A percentile compares a stretch with the other conserved stretches of the same genome.
These are phyloP conservation scores for Komagataella mondaviorum DNA, from an alignment of 805 yeast species.

Conservation along the genomic window DNA sequence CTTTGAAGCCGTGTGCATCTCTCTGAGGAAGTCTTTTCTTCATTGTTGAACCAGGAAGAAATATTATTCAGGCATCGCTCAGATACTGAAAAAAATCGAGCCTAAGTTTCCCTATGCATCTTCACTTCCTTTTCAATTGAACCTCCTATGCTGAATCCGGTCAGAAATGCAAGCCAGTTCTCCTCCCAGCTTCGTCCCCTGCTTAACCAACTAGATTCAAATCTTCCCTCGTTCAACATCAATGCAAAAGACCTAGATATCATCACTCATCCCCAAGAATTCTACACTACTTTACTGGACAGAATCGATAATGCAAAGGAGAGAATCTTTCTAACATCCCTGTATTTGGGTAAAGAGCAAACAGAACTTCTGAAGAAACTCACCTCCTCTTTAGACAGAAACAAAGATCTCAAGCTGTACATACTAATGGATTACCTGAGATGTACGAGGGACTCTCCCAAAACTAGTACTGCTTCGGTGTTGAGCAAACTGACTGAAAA, in stretches of 20 bases:
- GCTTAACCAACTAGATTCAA: slow-evolving; percentile 37
- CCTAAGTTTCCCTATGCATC: not conserved
- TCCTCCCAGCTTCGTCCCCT: not conserved
- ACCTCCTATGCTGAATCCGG: slow-evolving; percentile 3
- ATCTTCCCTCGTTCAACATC: slow-evolving; percentile 58
- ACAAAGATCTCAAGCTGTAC: slow-evolving; percentile 51
- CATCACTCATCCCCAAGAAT: slow-evolving; percentile 52
- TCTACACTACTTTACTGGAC: slow-evolving; percentile 48
- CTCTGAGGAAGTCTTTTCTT: slow-evolving; percentile 7
- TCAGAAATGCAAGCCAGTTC: not conserved
- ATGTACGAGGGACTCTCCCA: slow-evolving; percentile 89
- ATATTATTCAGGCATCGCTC: not conserved
- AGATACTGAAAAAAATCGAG: not conserved
- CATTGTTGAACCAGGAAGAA: not conserved
- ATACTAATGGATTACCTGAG: slow-evolving; percentile 79
- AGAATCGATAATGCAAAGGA: slow-evolving; percentile 50
- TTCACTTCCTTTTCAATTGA: not conserved
- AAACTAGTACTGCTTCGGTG: slow-evolving; percentile 61
- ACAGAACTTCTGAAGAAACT: slow-evolving; percentile 58
- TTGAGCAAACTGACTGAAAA: slow-evolving; percentile 52
- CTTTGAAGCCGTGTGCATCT: slow-evolving; percentile 33
- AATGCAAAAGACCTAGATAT: slow-evolving; percentile 44
- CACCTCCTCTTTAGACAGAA: slow-evolving; percentile 40
- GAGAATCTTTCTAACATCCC: slow-evolving; percentile 69
- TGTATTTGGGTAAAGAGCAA: slow-evolving; percentile 79